A percentile compares a stretch with the other conserved stretches of the same genome.
phyloP scores from a whole-genome alignment of 1,284 basidiomycete species.

The Filobasidium uniguttulatum region DNA sequence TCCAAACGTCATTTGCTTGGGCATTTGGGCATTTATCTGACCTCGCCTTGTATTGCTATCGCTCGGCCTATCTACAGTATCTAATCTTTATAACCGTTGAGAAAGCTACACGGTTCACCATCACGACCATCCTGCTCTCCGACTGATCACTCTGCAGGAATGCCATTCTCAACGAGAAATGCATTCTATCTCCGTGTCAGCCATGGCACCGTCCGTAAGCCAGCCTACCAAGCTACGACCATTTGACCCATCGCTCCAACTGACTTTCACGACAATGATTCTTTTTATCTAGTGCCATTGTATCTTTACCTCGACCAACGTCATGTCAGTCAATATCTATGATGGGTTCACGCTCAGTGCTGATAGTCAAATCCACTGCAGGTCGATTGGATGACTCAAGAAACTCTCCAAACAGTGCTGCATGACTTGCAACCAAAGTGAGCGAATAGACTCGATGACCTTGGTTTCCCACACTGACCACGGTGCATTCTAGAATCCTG shows the following conservation, averaged over 20 bases:
- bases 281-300: slow-evolving; percentile 7
- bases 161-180: slow-evolving; percentile 15
- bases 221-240: not conserved
- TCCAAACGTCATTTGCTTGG: too few relatives aligned
- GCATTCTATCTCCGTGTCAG: slow-evolving; percentile 14
- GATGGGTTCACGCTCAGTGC: not conserved
- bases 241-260: not conserved
- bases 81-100: too few relatives aligned
- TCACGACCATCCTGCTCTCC: too few relatives aligned
- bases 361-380: not conserved
- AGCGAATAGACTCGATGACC: not conserved
- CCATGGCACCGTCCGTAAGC: slow-evolving; percentile 16
- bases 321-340: not conserved
- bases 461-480: too few relatives aligned
- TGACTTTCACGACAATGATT: not conserved
- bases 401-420: slow-evolving; percentile 13
- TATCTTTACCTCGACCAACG: slow-evolving; percentile 16
- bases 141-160: too few relatives aligned
- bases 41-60: too few relatives aligned
- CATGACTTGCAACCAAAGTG: slow-evolving; percentile 14
- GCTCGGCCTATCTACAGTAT: too few relatives aligned
- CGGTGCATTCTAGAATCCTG: slow-evolving; percentile 1
- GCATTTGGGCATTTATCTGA: too few relatives aligned
- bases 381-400: slow-evolving; percentile 15
- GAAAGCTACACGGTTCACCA: too few relatives aligned